A percentile compares a stretch with the other conserved stretches of the same genome.
Evolutionary conservation across 2,329 filamentous ascomycete species (phyloP).

Genomic region (Diaporthe aspalathi): DNA sequence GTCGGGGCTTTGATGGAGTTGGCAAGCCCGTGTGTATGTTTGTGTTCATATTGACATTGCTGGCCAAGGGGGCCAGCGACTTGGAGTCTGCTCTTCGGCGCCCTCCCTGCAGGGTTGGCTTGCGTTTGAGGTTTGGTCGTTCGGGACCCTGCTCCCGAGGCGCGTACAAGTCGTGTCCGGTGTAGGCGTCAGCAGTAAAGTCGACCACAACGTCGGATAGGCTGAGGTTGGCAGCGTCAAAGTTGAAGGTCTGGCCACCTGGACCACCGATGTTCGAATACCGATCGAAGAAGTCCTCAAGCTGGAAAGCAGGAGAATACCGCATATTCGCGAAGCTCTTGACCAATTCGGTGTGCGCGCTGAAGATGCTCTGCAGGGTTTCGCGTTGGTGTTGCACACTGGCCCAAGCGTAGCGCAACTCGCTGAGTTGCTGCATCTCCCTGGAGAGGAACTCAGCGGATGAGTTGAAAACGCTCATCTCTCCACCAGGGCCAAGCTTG

Average conservation of each 20-base stretch:
- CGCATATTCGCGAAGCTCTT: conserved; percentile 76
- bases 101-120: conserved; percentile 55
- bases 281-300: conserved; percentile 89
- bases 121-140: conserved; percentile 61
- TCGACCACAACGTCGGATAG: conserved; percentile 75
- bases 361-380: conserved; percentile 80
- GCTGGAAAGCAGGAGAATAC: conserved; percentile 82
- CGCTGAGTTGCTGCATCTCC: conserved; percentile 83
- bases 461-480: conserved; percentile 71
- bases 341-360: conserved; percentile 83
- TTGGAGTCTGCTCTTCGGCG: conserved; percentile 55
- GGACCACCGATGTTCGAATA: conserved; percentile 70
- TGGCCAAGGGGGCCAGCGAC: conserved; percentile 50
- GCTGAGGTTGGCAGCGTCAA: conserved; percentile 80
- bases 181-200: conserved; percentile 66
- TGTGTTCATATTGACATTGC: conserved; percentile 44
- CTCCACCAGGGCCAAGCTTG: conserved; percentile 57
- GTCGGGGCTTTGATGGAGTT: conserved; percentile 42
- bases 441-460: conserved; percentile 77
- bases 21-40: conserved; percentile 46
- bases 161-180: conserved; percentile 60
- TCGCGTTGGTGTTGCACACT: conserved; percentile 84
- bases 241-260: conserved; percentile 69
- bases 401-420: conserved; percentile 80
- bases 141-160: conserved; percentile 49